Conservation (phyloP, 75 land plant species). For the Pseudotsuga menziesii region DNA sequence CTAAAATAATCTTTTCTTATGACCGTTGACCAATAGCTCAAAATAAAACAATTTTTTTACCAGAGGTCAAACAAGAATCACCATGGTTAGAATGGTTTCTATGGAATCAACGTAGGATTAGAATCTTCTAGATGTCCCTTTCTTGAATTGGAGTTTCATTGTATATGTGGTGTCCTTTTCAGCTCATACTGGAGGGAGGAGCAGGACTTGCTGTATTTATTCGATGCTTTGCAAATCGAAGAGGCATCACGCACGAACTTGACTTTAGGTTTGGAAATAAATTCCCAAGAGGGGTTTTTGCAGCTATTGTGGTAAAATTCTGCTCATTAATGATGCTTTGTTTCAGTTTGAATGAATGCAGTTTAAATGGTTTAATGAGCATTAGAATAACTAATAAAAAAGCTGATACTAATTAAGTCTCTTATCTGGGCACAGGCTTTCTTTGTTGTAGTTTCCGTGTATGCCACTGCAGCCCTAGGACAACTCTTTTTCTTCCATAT, state of each 20-base stretch:
- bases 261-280: slow-evolving; percentile 37
- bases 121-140: neutral
- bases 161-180: slow-evolving; percentile 9
- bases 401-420: neutral
- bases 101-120: neutral
- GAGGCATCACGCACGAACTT: slow-evolving; percentile 46
- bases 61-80: too few relatives aligned
- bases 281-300: slow-evolving; percentile 64
- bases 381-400: neutral
- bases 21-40: too few relatives aligned
- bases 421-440: slow-evolving; percentile 27
- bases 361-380: neutral
- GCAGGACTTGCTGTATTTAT: slow-evolving; percentile 63
- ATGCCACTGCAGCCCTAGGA: slow-evolving; percentile 54
- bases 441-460: slow-evolving; percentile 42
- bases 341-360: neutral
- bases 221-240: slow-evolving; percentile 56
- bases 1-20: too few relatives aligned
- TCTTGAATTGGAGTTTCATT: neutral
- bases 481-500: slow-evolving; percentile 81
- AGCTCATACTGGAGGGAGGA: slow-evolving; percentile 76
- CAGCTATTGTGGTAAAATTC: slow-evolving; percentile 56
- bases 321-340: neutral
- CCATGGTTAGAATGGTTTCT: too few relatives aligned
- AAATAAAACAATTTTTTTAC: too few relatives aligned